Evolutionary conservation across 2,329 filamentous ascomycete genomes (phyloP).

Genomic region (Apiospora kogelbergensis): DNA sequence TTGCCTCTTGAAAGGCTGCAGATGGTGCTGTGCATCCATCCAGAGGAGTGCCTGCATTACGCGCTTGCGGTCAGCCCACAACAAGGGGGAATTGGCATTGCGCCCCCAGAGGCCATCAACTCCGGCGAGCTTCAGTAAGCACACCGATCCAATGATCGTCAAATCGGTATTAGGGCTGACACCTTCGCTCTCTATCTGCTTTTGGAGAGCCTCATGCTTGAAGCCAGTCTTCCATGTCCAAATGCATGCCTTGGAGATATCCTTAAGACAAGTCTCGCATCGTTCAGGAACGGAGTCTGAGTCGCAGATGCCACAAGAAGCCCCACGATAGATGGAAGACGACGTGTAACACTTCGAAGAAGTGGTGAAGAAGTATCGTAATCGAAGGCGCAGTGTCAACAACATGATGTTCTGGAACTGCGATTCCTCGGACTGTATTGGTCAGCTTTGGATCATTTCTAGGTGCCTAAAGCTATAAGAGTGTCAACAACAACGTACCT

Average conservation of each 20-base stretch:
- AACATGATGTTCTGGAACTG: slow-evolving; percentile 12
- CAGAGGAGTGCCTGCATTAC: slow-evolving; percentile 50
- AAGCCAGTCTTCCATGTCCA: slow-evolving; percentile 20
- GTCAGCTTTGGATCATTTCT: slow-evolving; percentile 15
- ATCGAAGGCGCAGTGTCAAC: slow-evolving; percentile 9
- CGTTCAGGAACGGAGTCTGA: neutral
- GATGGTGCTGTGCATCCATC: slow-evolving; percentile 47
- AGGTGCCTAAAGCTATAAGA: neutral
- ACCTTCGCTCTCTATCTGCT: slow-evolving; percentile 13
- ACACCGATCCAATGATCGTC: slow-evolving; percentile 25
- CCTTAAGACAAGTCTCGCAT: slow-evolving; percentile 24
- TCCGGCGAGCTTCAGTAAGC: slow-evolving; percentile 27
- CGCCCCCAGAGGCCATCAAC: slow-evolving; percentile 10
- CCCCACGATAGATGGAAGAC: neutral
- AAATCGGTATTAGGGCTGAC: slow-evolving; percentile 26
- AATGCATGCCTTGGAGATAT: slow-evolving; percentile 22
- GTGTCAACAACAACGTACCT: slow-evolving; percentile 24
- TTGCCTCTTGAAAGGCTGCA: slow-evolving; percentile 39
- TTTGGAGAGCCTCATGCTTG: slow-evolving; percentile 15
- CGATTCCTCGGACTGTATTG: slow-evolving; percentile 1
- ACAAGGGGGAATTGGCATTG: slow-evolving; percentile 21
- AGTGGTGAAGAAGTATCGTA: slow-evolving; percentile 14
- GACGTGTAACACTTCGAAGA: neutral
- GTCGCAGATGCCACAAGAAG: slow-evolving; percentile 10
- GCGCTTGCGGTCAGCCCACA: slow-evolving; percentile 24